Conservation (phyloP, 352 stramenopile species). For the Phytophthora quininea region DNA sequence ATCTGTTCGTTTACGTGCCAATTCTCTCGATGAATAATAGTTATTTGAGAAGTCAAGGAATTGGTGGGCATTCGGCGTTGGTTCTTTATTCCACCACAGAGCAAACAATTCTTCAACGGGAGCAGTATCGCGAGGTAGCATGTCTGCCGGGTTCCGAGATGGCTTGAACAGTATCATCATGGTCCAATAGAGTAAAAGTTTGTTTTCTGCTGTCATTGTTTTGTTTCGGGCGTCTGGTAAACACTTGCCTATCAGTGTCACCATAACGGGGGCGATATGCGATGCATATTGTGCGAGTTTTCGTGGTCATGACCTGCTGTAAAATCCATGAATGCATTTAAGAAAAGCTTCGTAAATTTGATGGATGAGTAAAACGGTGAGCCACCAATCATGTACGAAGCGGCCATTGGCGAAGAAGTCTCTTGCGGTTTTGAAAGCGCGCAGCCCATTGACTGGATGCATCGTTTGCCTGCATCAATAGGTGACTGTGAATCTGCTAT, state of each 20-base stretch:
- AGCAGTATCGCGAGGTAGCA: background rate
- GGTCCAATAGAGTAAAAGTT: background rate
- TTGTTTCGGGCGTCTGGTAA: constrained; percentile 1
- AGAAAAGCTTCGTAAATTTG: constrained; percentile 2
- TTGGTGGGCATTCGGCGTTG: background rate
- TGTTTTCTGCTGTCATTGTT: background rate
- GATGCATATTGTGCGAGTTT: background rate
- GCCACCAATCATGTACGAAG: background rate
- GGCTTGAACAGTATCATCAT: constrained; percentile 3
- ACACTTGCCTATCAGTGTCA: background rate
- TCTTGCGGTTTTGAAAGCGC: constrained; percentile 13
- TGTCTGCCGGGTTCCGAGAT: background rate
- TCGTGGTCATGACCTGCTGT: background rate
- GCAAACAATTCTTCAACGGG: constrained; percentile 2
- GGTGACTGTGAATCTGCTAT: background rate
- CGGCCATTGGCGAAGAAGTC: constrained; percentile 1
- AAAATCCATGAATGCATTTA: constrained; percentile 1
- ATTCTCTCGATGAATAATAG: constrained; percentile 4
- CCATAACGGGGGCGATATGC: background rate
- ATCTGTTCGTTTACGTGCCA: constrained; percentile 7
- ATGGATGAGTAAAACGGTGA: constrained; percentile 9
- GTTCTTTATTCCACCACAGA: background rate
- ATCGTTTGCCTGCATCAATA: constrained; percentile 2
- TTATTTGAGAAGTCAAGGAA: constrained; percentile 2
- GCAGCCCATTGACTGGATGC: constrained; percentile 17